Evolutionary conservation across 768 basidiomycete genomes (phyloP).

Genomic region (Tricholoma saponaceum): DNA sequence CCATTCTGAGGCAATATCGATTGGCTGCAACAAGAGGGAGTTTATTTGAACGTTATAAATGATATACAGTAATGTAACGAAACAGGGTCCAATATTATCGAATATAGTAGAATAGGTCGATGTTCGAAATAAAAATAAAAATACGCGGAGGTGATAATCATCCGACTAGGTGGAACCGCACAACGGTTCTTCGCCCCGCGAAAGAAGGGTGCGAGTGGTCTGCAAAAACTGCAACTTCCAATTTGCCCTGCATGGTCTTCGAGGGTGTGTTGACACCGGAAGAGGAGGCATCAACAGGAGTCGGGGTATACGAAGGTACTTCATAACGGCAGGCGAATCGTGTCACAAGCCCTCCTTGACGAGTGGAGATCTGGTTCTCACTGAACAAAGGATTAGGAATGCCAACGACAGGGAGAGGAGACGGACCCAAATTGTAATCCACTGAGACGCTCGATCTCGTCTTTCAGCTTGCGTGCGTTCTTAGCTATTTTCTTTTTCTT

Average conservation of each 20-base stretch:
- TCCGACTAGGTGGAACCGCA: conserved; percentile 50
- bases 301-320: not conserved
- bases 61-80: not conserved
- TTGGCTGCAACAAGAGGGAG: no score
- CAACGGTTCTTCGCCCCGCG: conserved; percentile 50
- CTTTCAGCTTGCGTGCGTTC: conserved; percentile 26
- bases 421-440: conserved; percentile 31
- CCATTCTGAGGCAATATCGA: no score
- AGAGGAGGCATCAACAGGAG: not conserved
- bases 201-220: conserved; percentile 51
- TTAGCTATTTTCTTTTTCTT: conserved; percentile 26
- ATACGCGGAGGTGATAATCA: conserved; percentile 14
- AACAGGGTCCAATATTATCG: not conserved
- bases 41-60: not conserved
- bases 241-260: conserved; percentile 48
- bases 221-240: conserved; percentile 48
- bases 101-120: not conserved
- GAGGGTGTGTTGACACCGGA: not conserved
- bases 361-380: conserved; percentile 25
- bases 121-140: not conserved
- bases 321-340: conserved; percentile 34
- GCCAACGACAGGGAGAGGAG: conserved; percentile 7
- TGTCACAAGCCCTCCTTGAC: conserved; percentile 30
- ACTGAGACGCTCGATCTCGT: conserved; percentile 29
- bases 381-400: conserved; percentile 9